phyloP scores from a whole-genome alignment of 495 filamentous ascomycete genomes.

The Penicillium steckii region DNA sequence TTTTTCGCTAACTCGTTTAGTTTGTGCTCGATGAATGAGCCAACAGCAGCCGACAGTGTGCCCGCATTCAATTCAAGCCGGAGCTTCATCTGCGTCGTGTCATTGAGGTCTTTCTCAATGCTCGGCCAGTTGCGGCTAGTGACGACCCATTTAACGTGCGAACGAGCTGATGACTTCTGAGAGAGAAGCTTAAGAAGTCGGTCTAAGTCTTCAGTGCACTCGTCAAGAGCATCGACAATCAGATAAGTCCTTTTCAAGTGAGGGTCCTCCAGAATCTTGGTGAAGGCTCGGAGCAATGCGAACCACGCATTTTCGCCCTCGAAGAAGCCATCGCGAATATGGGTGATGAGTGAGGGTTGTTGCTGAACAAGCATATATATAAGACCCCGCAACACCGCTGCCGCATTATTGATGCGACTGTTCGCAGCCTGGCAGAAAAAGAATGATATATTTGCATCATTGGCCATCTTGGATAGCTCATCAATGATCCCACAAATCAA shows the following conservation, averaged over 20 bases:
- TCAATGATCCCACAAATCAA: conserved; percentile 40
- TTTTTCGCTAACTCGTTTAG: conserved; percentile 13
- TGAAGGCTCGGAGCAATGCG: background rate
- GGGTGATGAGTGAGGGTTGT: conserved; percentile 29
- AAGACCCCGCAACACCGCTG: conserved; percentile 37
- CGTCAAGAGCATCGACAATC: conserved; percentile 51
- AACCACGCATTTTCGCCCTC: conserved; percentile 22
- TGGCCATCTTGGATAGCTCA: conserved; percentile 19
- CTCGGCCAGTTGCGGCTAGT: conserved; percentile 26
- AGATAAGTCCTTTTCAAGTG: conserved; percentile 26
- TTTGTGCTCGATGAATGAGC: conserved; percentile 33
- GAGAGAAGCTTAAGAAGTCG: conserved; percentile 35
- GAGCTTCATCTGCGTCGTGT: background rate
- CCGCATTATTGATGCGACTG: conserved; percentile 34
- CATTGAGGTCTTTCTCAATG: conserved; percentile 15
- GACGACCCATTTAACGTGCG: conserved; percentile 33
- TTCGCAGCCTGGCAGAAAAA: conserved; percentile 49
- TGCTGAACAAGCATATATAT: conserved; percentile 35
- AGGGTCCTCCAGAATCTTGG: conserved; percentile 13
- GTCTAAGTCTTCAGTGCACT: conserved; percentile 33
- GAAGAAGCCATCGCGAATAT: conserved; percentile 31
- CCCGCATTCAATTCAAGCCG: conserved; percentile 23
- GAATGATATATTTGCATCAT: conserved; percentile 27
- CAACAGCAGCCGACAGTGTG: conserved; percentile 15
- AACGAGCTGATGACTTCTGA: conserved; percentile 2